Base-by-base conservation (phyloP, 2,329 filamentous ascomycete genomes). In the Fusarium sublunatum region DNA sequence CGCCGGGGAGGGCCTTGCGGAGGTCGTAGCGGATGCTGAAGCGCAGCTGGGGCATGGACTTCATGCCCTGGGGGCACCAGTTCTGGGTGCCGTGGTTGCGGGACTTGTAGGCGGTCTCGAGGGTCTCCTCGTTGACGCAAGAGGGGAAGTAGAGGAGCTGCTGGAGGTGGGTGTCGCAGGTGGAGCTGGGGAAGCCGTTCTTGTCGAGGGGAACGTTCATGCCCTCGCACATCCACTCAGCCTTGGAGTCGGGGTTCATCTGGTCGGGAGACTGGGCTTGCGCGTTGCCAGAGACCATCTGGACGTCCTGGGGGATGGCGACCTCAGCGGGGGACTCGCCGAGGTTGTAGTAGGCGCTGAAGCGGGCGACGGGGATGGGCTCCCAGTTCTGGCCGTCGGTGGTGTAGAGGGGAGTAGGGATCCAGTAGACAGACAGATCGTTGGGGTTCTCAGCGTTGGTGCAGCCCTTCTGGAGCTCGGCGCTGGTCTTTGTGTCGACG, bases 21-120 rank as follows among this genome's bases (percentile, higher is more conserved):
- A 80, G 68, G 53, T 82, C 80, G 67, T 81, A 82, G 36, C 80
- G 77, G 57, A 81, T 77, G 39, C 75, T 78, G 72, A 82, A 81
- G 44, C 80, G 77, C 7, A 82, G 75, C 64, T 79, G 78, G 5
- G 79, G 78, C 73, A 82, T 82, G 6, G 74, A 72, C 66, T 79
- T 79, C 74, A 77, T 81, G 56, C 75, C 77, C 10, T 64, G 57
- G 2, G 80, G 80, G 59, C 80, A 82, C 31, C 70, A 69, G 61
- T 78, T 77, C 4, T 26, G 2, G 1, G 65, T 68, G 9, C 63
- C 59, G 29, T 58, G 26, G 36, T 41, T 35, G n/a, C 64, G 53
- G 0, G 47, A 54, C 52, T 69, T 69, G 54, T 70, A 70, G 19
- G 48, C 64, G 2, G 52, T 59, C 41, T 70, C 62, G 34, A 70